Evolutionary conservation across 345 rosid species (phyloP).

Genomic region (Cochlearia excelsa): DNA sequence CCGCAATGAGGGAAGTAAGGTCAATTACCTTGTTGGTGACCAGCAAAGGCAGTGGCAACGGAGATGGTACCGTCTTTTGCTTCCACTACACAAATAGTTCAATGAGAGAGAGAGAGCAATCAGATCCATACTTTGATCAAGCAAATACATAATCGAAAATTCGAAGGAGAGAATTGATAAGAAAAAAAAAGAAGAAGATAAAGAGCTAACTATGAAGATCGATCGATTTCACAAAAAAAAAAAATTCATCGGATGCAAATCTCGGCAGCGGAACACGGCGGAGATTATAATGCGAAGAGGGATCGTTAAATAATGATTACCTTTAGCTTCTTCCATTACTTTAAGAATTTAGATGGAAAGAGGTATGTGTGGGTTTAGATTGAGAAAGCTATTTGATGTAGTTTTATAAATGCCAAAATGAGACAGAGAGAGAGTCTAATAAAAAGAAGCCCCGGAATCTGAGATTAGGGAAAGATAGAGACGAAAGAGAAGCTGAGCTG

Average conservation of each 20-base stretch:
- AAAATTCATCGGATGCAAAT: background rate
- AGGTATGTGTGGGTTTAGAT: background rate
- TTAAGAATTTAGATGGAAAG: background rate
- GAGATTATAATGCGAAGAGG: background rate
- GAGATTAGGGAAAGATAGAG: too few relatives aligned
- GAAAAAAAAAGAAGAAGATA: background rate
- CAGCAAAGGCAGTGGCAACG: slow-evolving; percentile 83
- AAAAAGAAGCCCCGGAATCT: too few relatives aligned
- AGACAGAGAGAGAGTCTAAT: too few relatives aligned
- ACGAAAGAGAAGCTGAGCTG: too few relatives aligned
- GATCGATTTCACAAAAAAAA: background rate
- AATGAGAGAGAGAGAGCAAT: background rate
- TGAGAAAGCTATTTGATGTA: background rate
- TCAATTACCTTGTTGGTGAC: slow-evolving; percentile 72
- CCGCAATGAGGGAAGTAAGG: background rate
- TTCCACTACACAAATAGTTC: slow-evolving; percentile 42
- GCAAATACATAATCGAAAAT: background rate
- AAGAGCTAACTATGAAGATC: background rate
- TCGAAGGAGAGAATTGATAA: slow-evolving; percentile 4
- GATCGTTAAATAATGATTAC: slow-evolving; percentile 10
- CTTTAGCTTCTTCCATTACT: slow-evolving; percentile 32
- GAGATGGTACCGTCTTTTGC: slow-evolving; percentile 79
- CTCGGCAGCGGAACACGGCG: slow-evolving; percentile 9
- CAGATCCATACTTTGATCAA: background rate
- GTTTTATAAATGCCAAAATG: too few relatives aligned